A percentile compares a stretch with the other conserved stretches of the same genome.
Conservation (phyloP, 495 filamentous ascomycete species). For the Penicillium argentinense region DNA sequence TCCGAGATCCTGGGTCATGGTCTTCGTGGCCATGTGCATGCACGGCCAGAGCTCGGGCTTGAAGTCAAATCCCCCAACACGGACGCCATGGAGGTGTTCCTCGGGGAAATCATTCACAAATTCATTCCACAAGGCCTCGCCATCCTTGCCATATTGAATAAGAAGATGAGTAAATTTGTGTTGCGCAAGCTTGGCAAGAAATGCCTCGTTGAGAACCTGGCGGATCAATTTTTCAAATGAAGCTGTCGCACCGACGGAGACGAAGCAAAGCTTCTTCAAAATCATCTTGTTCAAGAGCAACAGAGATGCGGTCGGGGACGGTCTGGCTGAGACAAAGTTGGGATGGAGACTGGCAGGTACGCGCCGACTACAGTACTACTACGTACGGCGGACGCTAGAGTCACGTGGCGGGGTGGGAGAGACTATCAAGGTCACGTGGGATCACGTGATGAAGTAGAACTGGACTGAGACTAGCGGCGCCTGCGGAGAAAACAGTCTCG, state of each 20-base stretch:
- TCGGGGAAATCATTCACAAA: constrained; percentile 20
- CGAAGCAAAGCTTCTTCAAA: constrained; percentile 59
- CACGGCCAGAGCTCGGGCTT: constrained; percentile 56
- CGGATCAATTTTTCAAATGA: constrained; percentile 70
- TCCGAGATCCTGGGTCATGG: constrained; percentile 46
- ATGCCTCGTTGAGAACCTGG: constrained; percentile 59
- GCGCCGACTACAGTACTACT: too few relatives aligned
- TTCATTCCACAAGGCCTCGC: constrained; percentile 43
- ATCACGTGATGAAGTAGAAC: background rate
- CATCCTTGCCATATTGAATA: constrained; percentile 74
- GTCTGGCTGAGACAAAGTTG: too few relatives aligned
- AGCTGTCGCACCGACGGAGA: constrained; percentile 91
- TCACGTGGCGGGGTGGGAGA: too few relatives aligned
- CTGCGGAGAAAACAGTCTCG: constrained; percentile 20
- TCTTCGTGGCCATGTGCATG: constrained; percentile 51
- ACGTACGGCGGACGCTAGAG: too few relatives aligned
- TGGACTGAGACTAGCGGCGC: background rate
- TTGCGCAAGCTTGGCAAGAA: constrained; percentile 55
- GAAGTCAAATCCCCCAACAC: constrained; percentile 65
- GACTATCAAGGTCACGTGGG: constrained; percentile 2
- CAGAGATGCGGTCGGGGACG: too few relatives aligned
- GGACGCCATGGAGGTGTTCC: constrained; percentile 39
- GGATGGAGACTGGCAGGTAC: too few relatives aligned
- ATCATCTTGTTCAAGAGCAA: too few relatives aligned
- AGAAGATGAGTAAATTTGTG: constrained; percentile 63